Base-by-base conservation (phyloP, 139 green algal genomes). In the Haematococcus sp. region DNA sequence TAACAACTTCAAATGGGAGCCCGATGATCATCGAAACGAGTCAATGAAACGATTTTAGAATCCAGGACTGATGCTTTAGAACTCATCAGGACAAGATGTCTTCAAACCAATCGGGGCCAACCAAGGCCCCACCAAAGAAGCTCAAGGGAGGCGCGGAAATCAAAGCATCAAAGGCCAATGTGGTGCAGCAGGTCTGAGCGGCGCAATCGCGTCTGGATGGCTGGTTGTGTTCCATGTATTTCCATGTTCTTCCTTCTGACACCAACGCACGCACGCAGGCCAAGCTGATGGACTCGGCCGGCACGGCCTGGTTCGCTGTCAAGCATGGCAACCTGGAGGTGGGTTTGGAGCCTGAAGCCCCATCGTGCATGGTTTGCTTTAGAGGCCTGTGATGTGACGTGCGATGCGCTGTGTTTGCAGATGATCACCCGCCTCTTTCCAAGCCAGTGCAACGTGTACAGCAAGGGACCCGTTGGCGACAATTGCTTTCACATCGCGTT, bases 241-340 rank as follows among this genome's bases (percentile, higher is more conserved):
- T 16, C 35, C 4, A 66, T 31, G 5, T 35, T 19, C 43, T 66
- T 43, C 27, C 23, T 20, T 40, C 58, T 43, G 58, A 23, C 31
- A 32, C 22, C 13, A 54, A 54, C n/a, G n/a, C n/a, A n/a, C n/a
- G n/a, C n/a, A n/a, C n/a, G 73, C 82, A 88, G 59, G 80, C 77
- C 0, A 79, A 78, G 49, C 79, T 90, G 0, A 83, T 90, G 79
- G 80, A 90, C 70, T 80, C 75, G 20, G 85, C 82, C 23, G 85
- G 82, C 11, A 86, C 85, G 2, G 76, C 82, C 2, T 90, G 85
- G 85, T 77, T 86, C 31, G 85, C 85, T 32, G 85, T 88, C 30
- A 90, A 90, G 68, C 83, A 82, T 68, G 85, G 85, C 9, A 88
- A 88, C 55, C 73, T 90, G 16, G 82, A 90, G 81, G 84, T 83